Evolutionary conservation across 352 stramenopile genomes (phyloP).

Genomic region (Phytophthora europaea): DNA sequence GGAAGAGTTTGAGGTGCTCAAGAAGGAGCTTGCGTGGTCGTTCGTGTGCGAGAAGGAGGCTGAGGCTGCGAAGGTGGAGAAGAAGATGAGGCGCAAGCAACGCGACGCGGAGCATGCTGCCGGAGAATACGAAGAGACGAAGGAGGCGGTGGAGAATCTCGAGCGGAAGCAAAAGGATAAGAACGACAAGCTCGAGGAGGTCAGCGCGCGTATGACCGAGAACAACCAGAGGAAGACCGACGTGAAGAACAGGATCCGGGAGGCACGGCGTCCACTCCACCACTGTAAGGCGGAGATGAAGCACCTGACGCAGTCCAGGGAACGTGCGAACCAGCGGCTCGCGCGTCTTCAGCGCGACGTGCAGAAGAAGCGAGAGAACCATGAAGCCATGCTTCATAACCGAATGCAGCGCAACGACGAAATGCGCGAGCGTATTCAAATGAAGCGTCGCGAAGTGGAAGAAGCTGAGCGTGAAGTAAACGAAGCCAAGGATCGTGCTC

Average conservation of each 20-base stretch:
- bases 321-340: constrained; percentile 63
- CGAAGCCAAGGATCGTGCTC: constrained; percentile 41
- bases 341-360: constrained; percentile 61
- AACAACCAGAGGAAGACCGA: constrained; percentile 61
- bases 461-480: constrained; percentile 54
- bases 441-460: constrained; percentile 55
- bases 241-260: constrained; percentile 69
- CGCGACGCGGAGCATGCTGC: constrained; percentile 47
- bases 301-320: constrained; percentile 58
- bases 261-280: constrained; percentile 72
- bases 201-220: constrained; percentile 51
- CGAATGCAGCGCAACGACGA: constrained; percentile 68
- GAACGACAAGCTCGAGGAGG: constrained; percentile 68
- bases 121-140: constrained; percentile 58
- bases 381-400: constrained; percentile 68
- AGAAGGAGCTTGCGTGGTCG: constrained; percentile 86
- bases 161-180: constrained; percentile 73
- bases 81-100: constrained; percentile 69
- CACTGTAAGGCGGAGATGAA: constrained; percentile 76
- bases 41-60: constrained; percentile 82
- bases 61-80: constrained; percentile 54
- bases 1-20: constrained; percentile 74
- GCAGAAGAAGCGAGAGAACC: constrained; percentile 58
- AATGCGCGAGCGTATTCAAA: constrained; percentile 65
- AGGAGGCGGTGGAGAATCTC: constrained; percentile 54